Conservation (phyloP, 257 asterid genomes). For the Vinca minor region DNA sequence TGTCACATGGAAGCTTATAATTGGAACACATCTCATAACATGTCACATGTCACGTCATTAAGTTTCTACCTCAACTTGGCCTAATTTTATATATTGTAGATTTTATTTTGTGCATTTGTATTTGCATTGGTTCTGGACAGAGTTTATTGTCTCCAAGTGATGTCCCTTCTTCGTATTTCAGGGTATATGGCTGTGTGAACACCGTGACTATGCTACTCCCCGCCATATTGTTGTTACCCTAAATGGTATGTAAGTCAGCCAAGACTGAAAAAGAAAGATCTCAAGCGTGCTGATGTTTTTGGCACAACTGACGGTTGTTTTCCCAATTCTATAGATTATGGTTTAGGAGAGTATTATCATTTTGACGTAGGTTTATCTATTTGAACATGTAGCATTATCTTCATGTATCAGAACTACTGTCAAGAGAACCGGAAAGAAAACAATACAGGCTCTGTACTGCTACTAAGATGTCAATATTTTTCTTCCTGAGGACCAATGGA, state of each 20-base stretch:
- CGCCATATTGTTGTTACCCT: constrained; percentile 79
- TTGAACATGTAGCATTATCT: not conserved
- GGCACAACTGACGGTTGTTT: not conserved
- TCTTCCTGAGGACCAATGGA: no score
- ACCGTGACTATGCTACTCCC: constrained; percentile 83
- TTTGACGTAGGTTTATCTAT: not conserved
- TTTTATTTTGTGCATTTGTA: not conserved
- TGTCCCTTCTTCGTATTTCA: constrained; percentile 23
- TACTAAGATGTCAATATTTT: not conserved
- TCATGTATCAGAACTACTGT: not conserved
- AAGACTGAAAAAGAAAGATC: not conserved
- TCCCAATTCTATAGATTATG: not conserved
- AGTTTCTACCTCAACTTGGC: no score
- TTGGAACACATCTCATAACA: no score
- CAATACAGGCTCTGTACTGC: not conserved
- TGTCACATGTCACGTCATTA: no score
- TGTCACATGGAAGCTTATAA: no score
- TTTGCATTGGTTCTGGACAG: no score
- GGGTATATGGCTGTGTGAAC: constrained; percentile 99
- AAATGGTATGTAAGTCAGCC: constrained; percentile 49
- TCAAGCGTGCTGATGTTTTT: not conserved
- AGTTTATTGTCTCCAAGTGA: no score
- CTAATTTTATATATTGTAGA: no score
- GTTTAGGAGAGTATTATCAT: not conserved
- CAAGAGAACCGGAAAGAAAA: not conserved